Evolutionary conservation across 768 basidiomycete species (phyloP), one percentile per base, ranked within the genome.

Genomic region (Tricholomella constricta): DNA sequence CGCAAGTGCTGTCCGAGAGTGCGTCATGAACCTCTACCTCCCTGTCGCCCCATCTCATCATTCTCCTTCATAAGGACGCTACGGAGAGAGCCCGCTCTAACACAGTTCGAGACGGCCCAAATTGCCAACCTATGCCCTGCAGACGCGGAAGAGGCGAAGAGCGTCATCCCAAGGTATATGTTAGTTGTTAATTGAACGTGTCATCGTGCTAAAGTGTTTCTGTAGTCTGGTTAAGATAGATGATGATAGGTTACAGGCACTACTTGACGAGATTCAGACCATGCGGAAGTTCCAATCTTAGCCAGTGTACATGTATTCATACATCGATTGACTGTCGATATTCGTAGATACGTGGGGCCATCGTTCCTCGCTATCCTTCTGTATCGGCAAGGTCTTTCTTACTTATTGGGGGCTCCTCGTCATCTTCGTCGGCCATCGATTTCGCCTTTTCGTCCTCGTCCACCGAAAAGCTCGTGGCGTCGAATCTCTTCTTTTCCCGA

Each of bases 21-120:
- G 61, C 49, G 88, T 73, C n/a, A 19, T 46, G 1, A 8, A 31
- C 17, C 25, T 37, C 32, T 26, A 27, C 27, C 12, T 36, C 6
- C 25, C n/a, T 37, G n/a, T 50, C 43, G 34, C 11, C 25, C 26
- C 15, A 32, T 57, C 32, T 17, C 23, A 41, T 27, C 42, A 5
- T 44, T n/a, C 10, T 31, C 35, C 25, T 34, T 34, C n/a, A 4
- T 9, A 57, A 93, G 91, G 64, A 90, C 89, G 1, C 72, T 95
- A 6, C 81, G 88, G 45, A 78, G 91, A 58, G 91, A 94, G 62
- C 82, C 86, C 0, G 84, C 84, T 2, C 67, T 96, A 34, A 91
- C 91, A 2, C 90, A 91, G 62, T 95, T 94, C 60, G 94, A 96
- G 74, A 89, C 89, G 4, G 92, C 93, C 2, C 94, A 96, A 65